Conservation (phyloP, 2,329 filamentous ascomycete genomes). For the Colletotrichum incanum region DNA sequence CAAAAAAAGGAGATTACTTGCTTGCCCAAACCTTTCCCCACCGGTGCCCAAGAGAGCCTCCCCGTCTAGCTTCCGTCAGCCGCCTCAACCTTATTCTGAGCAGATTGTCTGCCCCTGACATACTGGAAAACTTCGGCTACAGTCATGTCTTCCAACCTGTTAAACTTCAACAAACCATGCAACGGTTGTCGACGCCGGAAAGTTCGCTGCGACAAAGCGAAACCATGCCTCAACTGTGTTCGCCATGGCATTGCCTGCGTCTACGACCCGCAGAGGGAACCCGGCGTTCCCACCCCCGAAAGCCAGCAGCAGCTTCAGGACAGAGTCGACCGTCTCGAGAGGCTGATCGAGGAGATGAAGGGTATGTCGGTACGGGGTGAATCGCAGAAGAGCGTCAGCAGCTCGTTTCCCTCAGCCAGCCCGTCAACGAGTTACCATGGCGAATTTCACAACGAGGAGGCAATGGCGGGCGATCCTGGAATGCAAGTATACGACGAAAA, state of each 20-base stretch:
- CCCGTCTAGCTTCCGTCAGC: conserved; percentile 3
- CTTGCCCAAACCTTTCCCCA: conserved; percentile 6
- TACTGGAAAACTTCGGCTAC: not conserved
- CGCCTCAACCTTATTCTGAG: conserved; percentile 12
- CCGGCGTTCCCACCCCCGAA: conserved; percentile 11
- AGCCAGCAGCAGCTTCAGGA: conserved; percentile 39
- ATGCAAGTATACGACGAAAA: conserved; percentile 41
- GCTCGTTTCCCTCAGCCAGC: conserved; percentile 15
- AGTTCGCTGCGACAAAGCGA: conserved; percentile 41
- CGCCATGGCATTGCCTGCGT: conserved; percentile 36
- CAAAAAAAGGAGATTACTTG: conserved; percentile 4
- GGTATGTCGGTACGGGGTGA: conserved; percentile 20
- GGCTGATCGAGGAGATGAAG: conserved; percentile 34
- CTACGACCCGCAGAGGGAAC: conserved; percentile 33
- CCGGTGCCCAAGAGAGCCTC: conserved; percentile 6
- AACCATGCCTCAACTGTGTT: conserved; percentile 38
- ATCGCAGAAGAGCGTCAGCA: not conserved
- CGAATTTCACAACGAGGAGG: conserved; percentile 25
- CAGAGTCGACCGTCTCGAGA: conserved; percentile 37
- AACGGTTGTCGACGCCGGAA: conserved; percentile 36
- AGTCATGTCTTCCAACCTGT: conserved; percentile 29
- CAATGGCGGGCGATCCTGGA: conserved; percentile 32
- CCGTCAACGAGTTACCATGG: conserved; percentile 7
- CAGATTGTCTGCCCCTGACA: conserved; percentile 19
- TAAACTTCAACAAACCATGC: conserved; percentile 39